These are phyloP conservation scores for Aspergillus nomiae DNA, from an alignment of 2,329 filamentous ascomycete genomes.

Conservation along the genomic window DNA sequence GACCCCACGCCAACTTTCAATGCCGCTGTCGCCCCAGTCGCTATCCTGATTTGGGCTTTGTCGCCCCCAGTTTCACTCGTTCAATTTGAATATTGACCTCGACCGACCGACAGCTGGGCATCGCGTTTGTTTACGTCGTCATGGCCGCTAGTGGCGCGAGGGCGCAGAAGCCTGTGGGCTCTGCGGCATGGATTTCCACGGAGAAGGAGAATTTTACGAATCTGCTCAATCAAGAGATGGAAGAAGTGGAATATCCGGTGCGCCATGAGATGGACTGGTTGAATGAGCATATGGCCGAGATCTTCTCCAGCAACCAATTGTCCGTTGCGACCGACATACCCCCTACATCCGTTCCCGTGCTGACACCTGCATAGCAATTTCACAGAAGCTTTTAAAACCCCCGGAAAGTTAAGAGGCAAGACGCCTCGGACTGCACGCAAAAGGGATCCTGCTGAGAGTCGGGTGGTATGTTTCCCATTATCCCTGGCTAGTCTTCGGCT, in stretches of 20 bases:
- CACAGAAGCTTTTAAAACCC: constrained; percentile 85
- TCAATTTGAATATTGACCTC: neutral
- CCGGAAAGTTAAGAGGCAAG: constrained; percentile 52
- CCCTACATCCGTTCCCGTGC: constrained; percentile 20
- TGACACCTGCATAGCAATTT: constrained; percentile 68
- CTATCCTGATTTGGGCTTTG: constrained; percentile 6
- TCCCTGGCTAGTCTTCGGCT: neutral
- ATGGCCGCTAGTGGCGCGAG: constrained; percentile 42
- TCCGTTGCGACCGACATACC: constrained; percentile 53
- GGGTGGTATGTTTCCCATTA: constrained; percentile 43
- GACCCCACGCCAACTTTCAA: constrained; percentile 13
- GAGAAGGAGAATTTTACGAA: constrained; percentile 78
- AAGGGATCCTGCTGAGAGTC: constrained; percentile 43
- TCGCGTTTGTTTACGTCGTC: constrained; percentile 41
- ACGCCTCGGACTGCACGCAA: constrained; percentile 51
- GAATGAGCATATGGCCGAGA: constrained; percentile 96
- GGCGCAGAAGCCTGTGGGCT: constrained; percentile 66
- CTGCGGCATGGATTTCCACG: constrained; percentile 78
- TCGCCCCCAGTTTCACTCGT: constrained; percentile 5
- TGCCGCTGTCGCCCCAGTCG: constrained; percentile 11
- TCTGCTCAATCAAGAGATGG: constrained; percentile 77
- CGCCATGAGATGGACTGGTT: constrained; percentile 96
- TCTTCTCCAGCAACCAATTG: constrained; percentile 86
- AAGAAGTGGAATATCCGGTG: constrained; percentile 90
- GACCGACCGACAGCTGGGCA: neutral